Evolutionary conservation across 495 filamentous ascomycete genomes (phyloP).

Genomic region (Xylaria flabelliformis): DNA sequence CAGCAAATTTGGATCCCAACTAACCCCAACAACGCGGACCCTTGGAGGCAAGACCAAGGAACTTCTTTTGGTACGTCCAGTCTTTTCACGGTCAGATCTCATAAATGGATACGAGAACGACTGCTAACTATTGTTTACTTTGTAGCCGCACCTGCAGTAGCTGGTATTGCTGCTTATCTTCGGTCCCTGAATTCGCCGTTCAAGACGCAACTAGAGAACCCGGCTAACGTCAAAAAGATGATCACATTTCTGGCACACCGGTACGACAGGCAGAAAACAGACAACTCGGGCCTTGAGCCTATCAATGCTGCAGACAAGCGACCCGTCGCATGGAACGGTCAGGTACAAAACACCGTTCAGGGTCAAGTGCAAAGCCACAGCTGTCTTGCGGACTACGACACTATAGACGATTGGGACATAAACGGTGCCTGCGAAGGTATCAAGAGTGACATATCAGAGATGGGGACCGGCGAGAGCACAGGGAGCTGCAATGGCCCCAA

Average conservation of each 20-base stretch:
- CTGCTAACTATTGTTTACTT: too few species aligned
- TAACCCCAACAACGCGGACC: background rate
- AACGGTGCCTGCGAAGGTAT: background rate
- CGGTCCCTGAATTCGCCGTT: background rate
- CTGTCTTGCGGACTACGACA: background rate
- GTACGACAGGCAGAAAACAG: background rate
- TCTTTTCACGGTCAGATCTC: too few species aligned
- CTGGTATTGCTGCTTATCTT: background rate
- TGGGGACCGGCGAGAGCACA: background rate
- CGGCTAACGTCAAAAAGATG: background rate
- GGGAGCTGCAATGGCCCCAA: background rate
- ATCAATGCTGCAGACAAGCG: background rate
- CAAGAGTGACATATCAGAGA: background rate
- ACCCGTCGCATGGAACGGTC: background rate
- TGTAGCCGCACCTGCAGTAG: background rate
- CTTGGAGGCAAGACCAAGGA: background rate
- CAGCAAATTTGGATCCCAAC: background rate
- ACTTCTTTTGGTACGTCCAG: background rate
- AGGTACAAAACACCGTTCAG: background rate
- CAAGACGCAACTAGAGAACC: background rate
- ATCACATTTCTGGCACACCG: background rate
- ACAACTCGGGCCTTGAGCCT: background rate
- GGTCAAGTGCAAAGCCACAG: background rate
- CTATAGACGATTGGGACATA: background rate
- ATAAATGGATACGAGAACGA: too few species aligned